phyloP scores from a whole-genome alignment of 73 alveolate species.

The Tetrahymena thermophila region DNA sequence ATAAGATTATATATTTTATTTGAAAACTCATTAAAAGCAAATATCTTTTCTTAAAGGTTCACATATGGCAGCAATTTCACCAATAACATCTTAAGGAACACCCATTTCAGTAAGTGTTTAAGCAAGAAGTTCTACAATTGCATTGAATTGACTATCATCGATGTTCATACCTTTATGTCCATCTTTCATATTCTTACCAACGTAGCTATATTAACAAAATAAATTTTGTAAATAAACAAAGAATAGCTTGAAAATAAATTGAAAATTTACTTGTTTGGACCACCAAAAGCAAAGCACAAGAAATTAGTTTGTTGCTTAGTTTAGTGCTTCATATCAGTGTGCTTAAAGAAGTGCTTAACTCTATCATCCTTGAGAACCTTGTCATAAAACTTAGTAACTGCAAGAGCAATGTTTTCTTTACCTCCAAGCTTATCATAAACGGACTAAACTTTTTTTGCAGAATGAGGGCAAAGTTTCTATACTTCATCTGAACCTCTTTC shows the following conservation, averaged over 20 bases:
- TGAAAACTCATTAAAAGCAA: background rate
- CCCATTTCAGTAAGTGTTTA: conserved; percentile 48
- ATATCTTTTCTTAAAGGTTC: conserved; percentile 38
- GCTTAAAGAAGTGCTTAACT: conserved; percentile 55
- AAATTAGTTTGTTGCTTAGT: conserved; percentile 24
- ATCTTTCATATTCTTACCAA: conserved; percentile 52
- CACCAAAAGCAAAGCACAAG: conserved; percentile 61
- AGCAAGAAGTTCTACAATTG: conserved; percentile 47
- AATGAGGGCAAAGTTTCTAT: background rate
- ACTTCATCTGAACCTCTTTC: background rate
- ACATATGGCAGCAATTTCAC: conserved; percentile 45
- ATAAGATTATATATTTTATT: background rate
- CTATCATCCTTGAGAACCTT: conserved; percentile 52
- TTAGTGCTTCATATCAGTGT: conserved; percentile 49
- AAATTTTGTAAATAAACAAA: background rate
- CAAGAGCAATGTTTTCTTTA: conserved; percentile 45
- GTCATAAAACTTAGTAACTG: conserved; percentile 50
- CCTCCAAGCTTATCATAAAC: conserved; percentile 67
- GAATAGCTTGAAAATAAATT: background rate
- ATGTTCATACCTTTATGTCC: conserved; percentile 59
- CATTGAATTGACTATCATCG: conserved; percentile 32
- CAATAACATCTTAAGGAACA: conserved; percentile 42
- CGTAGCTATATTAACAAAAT: background rate
- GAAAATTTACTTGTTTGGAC: conserved; percentile 42
- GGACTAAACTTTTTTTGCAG: background rate